Conservation (phyloP, 179 eudicot genomes). For the Patellifolia procumbens region DNA sequence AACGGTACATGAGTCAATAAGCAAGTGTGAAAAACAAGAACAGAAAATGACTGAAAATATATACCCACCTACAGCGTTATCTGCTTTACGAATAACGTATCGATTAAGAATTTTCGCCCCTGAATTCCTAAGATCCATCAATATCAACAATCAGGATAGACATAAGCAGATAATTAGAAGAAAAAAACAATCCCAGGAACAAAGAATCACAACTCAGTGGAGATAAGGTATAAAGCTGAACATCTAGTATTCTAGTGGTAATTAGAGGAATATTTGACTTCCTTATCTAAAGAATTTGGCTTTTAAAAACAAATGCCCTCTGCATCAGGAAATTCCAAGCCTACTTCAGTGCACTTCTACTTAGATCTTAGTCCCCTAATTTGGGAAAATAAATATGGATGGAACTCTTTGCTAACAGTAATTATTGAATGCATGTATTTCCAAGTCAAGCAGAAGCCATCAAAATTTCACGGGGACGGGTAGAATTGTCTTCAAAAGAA, state of each 20-base stretch:
- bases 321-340: background rate
- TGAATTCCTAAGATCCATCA: background rate
- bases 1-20: background rate
- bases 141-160: background rate
- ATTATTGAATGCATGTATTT: background rate
- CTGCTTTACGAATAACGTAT: background rate
- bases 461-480: background rate
- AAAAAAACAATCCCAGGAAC: background rate
- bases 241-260: background rate
- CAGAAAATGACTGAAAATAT: no score
- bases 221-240: constrained; percentile 13
- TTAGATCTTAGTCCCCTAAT: background rate
- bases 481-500: background rate
- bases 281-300: constrained; percentile 4
- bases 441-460: background rate
- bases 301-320: background rate
- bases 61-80: background rate
- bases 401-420: background rate
- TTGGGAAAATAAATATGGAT: background rate
- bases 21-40: background rate
- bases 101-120: background rate
- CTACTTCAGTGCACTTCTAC: background rate
- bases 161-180: background rate
- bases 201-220: background rate
- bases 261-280: background rate